phyloP scores from a whole-genome alignment of 306 rosid species.

The Vigna nakashimae region DNA sequence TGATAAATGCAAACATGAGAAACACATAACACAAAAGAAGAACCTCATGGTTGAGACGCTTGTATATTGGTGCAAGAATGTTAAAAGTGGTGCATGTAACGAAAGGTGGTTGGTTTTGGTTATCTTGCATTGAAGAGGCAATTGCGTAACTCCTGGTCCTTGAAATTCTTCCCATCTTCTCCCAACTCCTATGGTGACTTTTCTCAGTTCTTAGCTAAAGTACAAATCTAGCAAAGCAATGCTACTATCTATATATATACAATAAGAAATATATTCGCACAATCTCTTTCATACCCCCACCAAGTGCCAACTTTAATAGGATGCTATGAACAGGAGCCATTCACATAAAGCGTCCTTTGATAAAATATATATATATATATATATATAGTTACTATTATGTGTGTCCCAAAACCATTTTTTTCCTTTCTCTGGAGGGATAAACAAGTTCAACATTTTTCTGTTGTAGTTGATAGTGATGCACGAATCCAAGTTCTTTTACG shows the following conservation, averaged over 20 bases:
- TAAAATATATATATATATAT: too few relatives aligned
- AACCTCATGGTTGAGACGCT: constrained; percentile 84
- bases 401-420: neutral
- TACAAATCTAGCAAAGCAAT: constrained; percentile 20
- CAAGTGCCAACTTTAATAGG: neutral
- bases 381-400: neutral
- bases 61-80: constrained; percentile 93
- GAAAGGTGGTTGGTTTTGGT: constrained; percentile 67
- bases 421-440: neutral
- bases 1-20: neutral
- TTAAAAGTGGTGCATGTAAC: constrained; percentile 94
- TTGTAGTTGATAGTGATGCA: neutral
- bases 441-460: neutral
- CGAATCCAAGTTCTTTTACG: neutral
- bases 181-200: constrained; percentile 36
- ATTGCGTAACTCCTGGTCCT: constrained; percentile 71
- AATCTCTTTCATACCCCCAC: constrained; percentile 20
- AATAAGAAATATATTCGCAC: neutral
- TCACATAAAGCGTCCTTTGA: neutral
- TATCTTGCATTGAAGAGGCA: constrained; percentile 70
- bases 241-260: constrained; percentile 3
- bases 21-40: constrained; percentile 8
- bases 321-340: constrained; percentile 2
- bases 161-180: constrained; percentile 64
- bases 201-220: constrained; percentile 39